Percentiles rank a stretch among this genome's conserved stretches.
Evolutionary conservation across 2,329 filamentous ascomycete species (phyloP).

Genomic region (Chrysoporthe austroafricana): DNA sequence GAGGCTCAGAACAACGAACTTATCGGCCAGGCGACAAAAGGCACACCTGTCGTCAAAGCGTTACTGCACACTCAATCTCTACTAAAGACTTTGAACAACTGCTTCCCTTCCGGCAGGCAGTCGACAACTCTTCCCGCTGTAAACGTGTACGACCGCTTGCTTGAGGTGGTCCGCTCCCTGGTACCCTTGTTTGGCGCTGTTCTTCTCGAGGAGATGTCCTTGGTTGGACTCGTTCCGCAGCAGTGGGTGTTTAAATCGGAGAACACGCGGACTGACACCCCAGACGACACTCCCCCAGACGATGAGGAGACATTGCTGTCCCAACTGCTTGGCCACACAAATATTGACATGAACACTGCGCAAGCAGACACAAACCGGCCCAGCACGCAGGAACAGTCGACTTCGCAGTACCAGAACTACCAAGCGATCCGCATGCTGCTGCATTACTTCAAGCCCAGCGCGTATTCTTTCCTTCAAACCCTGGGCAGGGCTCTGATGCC

Average conservation of each 20-base stretch:
- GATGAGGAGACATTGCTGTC: constrained; percentile 20
- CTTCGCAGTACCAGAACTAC: constrained; percentile 69
- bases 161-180: constrained; percentile 72
- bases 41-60: constrained; percentile 79
- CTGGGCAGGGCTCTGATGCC: constrained; percentile 81
- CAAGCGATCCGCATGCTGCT: constrained; percentile 77
- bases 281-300: constrained; percentile 19
- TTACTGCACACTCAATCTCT: constrained; percentile 78
- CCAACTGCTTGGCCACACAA: constrained; percentile 21
- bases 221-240: constrained; percentile 74
- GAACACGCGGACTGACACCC: constrained; percentile 21
- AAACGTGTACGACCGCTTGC: constrained; percentile 85
- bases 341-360: constrained; percentile 4
- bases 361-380: constrained; percentile 20
- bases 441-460: constrained; percentile 75
- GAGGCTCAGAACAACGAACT: constrained; percentile 38
- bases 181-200: constrained; percentile 79
- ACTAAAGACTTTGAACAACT: constrained; percentile 73
- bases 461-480: constrained; percentile 84
- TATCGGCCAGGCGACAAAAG: constrained; percentile 55
- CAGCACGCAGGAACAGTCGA: constrained; percentile 33
- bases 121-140: constrained; percentile 71
- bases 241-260: constrained; percentile 57
- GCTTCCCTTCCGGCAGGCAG: constrained; percentile 72
- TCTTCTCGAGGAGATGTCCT: constrained; percentile 80